phyloP scores from a whole-genome alignment of 345 rosid species.

The Clausena lansium region DNA sequence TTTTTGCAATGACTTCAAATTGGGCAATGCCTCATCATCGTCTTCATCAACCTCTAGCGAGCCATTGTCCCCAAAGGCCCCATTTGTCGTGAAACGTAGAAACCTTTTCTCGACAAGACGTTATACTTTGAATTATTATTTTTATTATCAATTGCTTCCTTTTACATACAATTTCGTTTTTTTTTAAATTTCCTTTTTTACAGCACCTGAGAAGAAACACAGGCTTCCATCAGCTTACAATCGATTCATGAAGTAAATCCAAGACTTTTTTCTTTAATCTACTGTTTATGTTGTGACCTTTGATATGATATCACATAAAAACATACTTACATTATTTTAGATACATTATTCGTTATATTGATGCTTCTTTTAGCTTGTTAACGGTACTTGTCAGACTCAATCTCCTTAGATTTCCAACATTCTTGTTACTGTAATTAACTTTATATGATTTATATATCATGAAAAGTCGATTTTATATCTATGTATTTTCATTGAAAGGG shows the following conservation, averaged over 20 bases:
- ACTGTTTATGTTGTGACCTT: background rate
- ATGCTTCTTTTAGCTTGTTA: constrained; percentile 1
- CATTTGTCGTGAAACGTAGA: constrained; percentile 89
- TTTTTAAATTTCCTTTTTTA: constrained; percentile 5
- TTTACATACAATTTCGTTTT: background rate
- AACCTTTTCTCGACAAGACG: background rate
- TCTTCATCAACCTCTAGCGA: constrained; percentile 71
- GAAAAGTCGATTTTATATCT: background rate
- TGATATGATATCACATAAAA: background rate
- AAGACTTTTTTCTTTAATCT: background rate
- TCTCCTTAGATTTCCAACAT: background rate
- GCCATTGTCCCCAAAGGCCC: constrained; percentile 75
- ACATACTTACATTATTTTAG: background rate
- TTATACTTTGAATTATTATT: too few relatives aligned
- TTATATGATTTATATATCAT: background rate
- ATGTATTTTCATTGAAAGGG: constrained; percentile 37
- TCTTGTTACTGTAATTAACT: background rate
- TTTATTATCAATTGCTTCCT: too few relatives aligned
- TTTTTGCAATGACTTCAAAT: constrained; percentile 55
- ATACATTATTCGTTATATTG: background rate
- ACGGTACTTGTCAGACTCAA: background rate
- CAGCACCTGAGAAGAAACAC: constrained; percentile 99
- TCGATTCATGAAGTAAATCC: constrained; percentile 88
- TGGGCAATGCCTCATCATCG: constrained; percentile 68
- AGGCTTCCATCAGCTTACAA: constrained; percentile 99